Evolutionary conservation across 306 rosid genomes (phyloP), one percentile per base, ranked within the genome.

Genomic region (Lathyrus sativus): DNA sequence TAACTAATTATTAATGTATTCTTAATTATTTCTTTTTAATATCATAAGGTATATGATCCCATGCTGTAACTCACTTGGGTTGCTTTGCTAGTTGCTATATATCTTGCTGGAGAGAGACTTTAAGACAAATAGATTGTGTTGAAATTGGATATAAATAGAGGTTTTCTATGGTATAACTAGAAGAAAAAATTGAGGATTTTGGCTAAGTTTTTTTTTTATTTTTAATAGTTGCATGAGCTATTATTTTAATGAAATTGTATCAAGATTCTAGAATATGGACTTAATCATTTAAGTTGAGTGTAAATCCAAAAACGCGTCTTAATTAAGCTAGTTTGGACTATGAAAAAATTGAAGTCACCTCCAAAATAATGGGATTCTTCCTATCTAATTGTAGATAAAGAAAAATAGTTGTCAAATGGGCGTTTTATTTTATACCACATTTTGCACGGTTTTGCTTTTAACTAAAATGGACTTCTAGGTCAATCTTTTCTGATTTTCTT

Each of bases 11-110:
- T 68, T 48, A 37, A 17, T 42, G n/a, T 51, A 51, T 43, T 28
- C 9, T 51, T 51, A 51, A 58, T 43, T 62, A 24, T 61, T 55
- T 74, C 53, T 50, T 50, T 42, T 50, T 42, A 49, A 18, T 18
- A 62, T 4, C 70, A 26, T 39, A 26, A 41, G 64, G 43, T 53
- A 59, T 53, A 49, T 44, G 38, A 43, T 50, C 19, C 56, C 72
- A 61, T 61, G 13, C 75, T 72, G 37, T 19, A 29, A 51, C 48
- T 53, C 66, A 78, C 55, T 60, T 66, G 65, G 54, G 18, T 12
- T 71, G 68, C 76, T 18, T 46, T 63, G 69, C 81, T 54, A 68
- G 69, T 11, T 67, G 56, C 70, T 39, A 60, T 17, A n/a, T 29
- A 65, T 56, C 59, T 45, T 24, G 67, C 35, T 46, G 49, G 76